Percentiles rank a stretch among this genome's conserved stretches.
Evolutionary conservation across 371 early-diverging fungal species (phyloP).

Genomic region (Mortierella sp.): DNA sequence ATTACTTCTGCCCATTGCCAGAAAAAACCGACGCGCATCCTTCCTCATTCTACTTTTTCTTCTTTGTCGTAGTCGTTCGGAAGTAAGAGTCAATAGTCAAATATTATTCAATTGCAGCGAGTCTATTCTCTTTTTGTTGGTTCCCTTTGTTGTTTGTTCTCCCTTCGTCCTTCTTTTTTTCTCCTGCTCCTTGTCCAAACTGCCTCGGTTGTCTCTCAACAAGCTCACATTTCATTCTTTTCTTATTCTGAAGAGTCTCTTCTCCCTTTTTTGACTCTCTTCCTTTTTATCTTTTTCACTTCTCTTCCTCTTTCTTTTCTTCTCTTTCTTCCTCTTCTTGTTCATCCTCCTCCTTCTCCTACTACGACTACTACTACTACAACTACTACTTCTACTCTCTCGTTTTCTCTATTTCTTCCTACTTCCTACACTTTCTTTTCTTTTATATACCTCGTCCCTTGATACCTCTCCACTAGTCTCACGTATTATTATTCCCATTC

Average conservation of each 20-base stretch:
- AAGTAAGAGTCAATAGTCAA: too few species aligned
- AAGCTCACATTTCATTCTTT: not conserved
- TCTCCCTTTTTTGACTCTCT: not conserved
- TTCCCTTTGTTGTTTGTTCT: too few species aligned
- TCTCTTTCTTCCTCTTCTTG: not conserved
- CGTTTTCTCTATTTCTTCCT: not conserved
- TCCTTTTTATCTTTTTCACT: not conserved
- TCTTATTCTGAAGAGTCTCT: not conserved
- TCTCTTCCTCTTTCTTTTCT: not conserved
- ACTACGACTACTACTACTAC: not conserved
- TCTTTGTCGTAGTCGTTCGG: too few species aligned
- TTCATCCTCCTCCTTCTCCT: too few species aligned
- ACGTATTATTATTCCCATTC: conserved; percentile 4
- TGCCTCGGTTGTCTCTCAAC: not conserved
- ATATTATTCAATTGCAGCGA: too few species aligned
- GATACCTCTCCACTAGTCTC: not conserved
- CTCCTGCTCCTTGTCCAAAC: not conserved
- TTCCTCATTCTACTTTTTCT: too few species aligned
- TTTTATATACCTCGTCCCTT: not conserved
- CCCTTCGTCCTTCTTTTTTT: conserved; percentile 1
- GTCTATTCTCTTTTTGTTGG: too few species aligned
- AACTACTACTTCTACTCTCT: not conserved
- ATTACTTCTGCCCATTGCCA: too few species aligned
- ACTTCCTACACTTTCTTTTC: not conserved
- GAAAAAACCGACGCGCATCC: too few species aligned